Evolutionary conservation across 345 rosid species (phyloP).

Genomic region (Corchorus capsularis): DNA sequence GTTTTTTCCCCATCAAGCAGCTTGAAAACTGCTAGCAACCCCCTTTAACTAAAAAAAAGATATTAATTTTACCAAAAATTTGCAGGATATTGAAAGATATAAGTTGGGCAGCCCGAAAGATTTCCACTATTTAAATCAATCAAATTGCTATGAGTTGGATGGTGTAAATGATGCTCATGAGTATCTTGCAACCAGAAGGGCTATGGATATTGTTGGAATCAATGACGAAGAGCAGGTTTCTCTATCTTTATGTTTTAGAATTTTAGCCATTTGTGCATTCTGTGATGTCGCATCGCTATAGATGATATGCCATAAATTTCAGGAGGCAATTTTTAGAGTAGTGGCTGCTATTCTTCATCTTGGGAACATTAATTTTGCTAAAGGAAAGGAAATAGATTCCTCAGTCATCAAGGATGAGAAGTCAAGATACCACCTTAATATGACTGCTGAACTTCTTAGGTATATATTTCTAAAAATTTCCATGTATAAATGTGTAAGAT

Average conservation of each 20-base stretch:
- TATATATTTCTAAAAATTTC: constrained; percentile 18
- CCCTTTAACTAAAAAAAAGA: not conserved
- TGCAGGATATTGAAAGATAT: constrained; percentile 66
- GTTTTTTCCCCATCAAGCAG: not conserved
- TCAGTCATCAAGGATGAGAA: constrained; percentile 73
- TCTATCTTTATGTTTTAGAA: not conserved
- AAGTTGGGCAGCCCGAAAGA: constrained; percentile 67
- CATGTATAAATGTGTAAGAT: not conserved
- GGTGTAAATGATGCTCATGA: constrained; percentile 72
- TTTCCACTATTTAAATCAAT: constrained; percentile 72
- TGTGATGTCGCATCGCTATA: not conserved
- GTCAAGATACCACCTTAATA: constrained; percentile 56
- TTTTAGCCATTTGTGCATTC: not conserved
- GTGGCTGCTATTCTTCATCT: constrained; percentile 80
- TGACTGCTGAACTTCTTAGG: constrained; percentile 72
- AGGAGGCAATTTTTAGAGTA: constrained; percentile 77
- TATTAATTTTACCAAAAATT: not conserved
- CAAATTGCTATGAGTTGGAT: constrained; percentile 65
- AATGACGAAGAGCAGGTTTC: constrained; percentile 62
- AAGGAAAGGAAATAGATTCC: constrained; percentile 72
- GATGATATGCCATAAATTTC: not conserved
- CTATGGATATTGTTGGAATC: constrained; percentile 82
- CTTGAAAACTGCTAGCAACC: not conserved
- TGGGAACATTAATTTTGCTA: constrained; percentile 65
- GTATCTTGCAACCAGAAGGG: constrained; percentile 73